These are phyloP conservation scores for Colletotrichum tropicicola DNA, from an alignment of 2,329 filamentous ascomycete species.

Conservation along the genomic window DNA sequence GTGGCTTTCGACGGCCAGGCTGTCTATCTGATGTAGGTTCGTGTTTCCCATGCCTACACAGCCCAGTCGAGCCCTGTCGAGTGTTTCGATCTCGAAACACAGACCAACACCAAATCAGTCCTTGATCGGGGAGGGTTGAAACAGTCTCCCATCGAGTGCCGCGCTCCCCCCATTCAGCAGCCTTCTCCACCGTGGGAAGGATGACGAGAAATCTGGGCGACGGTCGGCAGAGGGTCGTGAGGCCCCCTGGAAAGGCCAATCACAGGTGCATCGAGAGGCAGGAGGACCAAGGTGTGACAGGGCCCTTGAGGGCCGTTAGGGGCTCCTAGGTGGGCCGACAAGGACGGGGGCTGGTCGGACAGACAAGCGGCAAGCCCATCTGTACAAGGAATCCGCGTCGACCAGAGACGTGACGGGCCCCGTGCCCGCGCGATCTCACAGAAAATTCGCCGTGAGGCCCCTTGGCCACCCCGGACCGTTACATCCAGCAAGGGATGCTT, in stretches of 20 bases:
- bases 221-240: slow-evolving; percentile 18
- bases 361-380: slow-evolving; percentile 27
- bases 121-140: slow-evolving; percentile 18
- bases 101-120: slow-evolving; percentile 26
- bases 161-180: slow-evolving; percentile 4
- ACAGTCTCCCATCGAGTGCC: slow-evolving; percentile 25
- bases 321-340: slow-evolving; percentile 19
- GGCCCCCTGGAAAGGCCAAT: slow-evolving; percentile 15
- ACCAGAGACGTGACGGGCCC: slow-evolving; percentile 19
- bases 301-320: slow-evolving; percentile 14
- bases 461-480: slow-evolving; percentile 25
- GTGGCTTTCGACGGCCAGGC: not conserved
- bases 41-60: slow-evolving; percentile 28
- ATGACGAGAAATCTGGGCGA: slow-evolving; percentile 27
- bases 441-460: slow-evolving; percentile 31
- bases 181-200: slow-evolving; percentile 11
- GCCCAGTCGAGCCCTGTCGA: slow-evolving; percentile 25
- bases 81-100: slow-evolving; percentile 29
- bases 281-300: slow-evolving; percentile 22
- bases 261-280: slow-evolving; percentile 10
- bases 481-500: slow-evolving; percentile 30
- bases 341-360: slow-evolving; percentile 24
- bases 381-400: slow-evolving; percentile 22
- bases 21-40: slow-evolving; percentile 25
- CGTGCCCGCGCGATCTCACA: slow-evolving; percentile 29